A percentile compares a stretch with the other conserved stretches of the same genome.
Evolutionary conservation across 2,329 filamentous ascomycete genomes (phyloP).

Genomic region (Ophiostoma pallidulum): DNA sequence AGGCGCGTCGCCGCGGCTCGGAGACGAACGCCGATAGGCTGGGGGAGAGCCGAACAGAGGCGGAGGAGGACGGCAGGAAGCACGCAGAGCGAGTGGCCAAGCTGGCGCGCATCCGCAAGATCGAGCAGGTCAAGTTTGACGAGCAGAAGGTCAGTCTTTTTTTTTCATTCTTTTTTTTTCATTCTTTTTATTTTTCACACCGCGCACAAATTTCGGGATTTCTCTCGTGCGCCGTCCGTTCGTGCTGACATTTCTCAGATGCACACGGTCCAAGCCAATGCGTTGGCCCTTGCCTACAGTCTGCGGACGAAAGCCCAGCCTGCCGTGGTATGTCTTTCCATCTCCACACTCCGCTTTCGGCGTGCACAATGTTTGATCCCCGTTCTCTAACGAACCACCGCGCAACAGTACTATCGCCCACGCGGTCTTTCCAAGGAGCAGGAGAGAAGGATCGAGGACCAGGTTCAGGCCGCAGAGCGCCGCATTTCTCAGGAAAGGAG

Average conservation of each 20-base stretch:
- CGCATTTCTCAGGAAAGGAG: constrained; percentile 55
- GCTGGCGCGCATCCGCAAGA: constrained; percentile 49
- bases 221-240: neutral
- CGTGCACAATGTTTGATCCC: neutral
- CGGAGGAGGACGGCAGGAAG: constrained; percentile 58
- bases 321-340: constrained; percentile 57
- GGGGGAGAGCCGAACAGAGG: constrained; percentile 62
- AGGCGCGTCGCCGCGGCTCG: neutral
- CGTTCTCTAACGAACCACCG: neutral
- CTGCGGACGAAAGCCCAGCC: constrained; percentile 64
- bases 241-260: constrained; percentile 36
- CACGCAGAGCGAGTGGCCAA: constrained; percentile 57
- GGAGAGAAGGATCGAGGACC: constrained; percentile 59
- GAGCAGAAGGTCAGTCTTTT: constrained; percentile 58
- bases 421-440: constrained; percentile 65
- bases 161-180: too few species aligned
- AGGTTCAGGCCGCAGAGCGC: constrained; percentile 56
- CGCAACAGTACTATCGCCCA: constrained; percentile 68
- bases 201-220: too few species aligned
- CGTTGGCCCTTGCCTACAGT: constrained; percentile 62
- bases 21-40: constrained; percentile 33
- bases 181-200: too few species aligned
- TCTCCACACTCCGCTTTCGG: too few species aligned
- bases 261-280: constrained; percentile 61
- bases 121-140: constrained; percentile 67